Evolutionary conservation across 2,329 filamentous ascomycete species (phyloP), one percentile per base, ranked within the genome.

Genomic region (Hymenoscyphus linearis): DNA sequence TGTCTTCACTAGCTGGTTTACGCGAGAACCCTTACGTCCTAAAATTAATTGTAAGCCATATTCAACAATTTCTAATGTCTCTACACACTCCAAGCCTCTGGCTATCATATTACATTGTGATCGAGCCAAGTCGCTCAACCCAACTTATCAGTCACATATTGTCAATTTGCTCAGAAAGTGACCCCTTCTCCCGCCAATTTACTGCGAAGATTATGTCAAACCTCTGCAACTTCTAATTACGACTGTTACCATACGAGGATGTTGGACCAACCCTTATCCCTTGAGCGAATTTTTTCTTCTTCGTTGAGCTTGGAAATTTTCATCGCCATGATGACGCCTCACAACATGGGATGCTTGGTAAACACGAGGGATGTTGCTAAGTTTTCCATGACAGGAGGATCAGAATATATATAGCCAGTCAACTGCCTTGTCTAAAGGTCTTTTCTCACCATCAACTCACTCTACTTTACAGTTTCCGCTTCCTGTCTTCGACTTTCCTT

Each of bases 391-490:
- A 9, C 25, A 2, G 44, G n/a, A 31, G 25, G 4, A 35, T 26
- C 31, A 10, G 37, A 34, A n/a, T 18, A 58, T 25, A 52, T 58
- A 58, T 58, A 58, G 31, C 44, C 4, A 50, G n/a, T 50, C 44
- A 22, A 50, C 10, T 50, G 44, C 22, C 44, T 40, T 5, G 12
- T 50, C 18, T 4, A 26, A 25, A 13, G 10, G 22, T 22, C 4
- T 25, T 22, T 50, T 14, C 18, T 12, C 9, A 14, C 44, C 52
- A 59, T 47, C 52, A 55, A 34, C 58, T 16, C 36, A 50, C 47
- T 40, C 27, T 18, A 56, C 34, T 35, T 56, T 18, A 22, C 59
- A 56, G 37, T 60, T 22, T 7, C 27, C 27, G 16, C 27, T 53
- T 37, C 34, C 25, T 22, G 22, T 57, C 58, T 18, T 25, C 26